Base-by-base conservation (phyloP, 129 eudicot genomes). In the Lactuca sativa region DNA sequence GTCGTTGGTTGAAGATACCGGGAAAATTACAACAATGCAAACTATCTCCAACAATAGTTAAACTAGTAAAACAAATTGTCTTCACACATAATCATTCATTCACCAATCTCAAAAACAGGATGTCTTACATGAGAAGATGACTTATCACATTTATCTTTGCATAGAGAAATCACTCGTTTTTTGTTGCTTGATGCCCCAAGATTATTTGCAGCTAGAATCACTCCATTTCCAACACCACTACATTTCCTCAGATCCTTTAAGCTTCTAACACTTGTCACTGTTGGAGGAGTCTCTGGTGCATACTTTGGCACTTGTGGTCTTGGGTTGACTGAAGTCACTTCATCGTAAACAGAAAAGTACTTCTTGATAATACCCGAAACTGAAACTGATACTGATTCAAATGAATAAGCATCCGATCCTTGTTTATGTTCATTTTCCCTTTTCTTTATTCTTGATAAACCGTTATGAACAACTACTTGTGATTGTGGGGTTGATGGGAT, bases 331-430 rank as follows among this genome's bases (percentile, higher is more conserved):
- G 86, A 91, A 57, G 85, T 75, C 72, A 73, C 82, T 70, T 88
- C 92, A 59, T 83, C 87, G 31, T 52, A 54, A 62, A 64, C 53
- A 15, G 85, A 64, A 53, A 91, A 88, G 66, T 91, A 91, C 68
- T 84, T 88, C 54, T 78, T 80, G 64, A 91, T 91, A 34, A 91
- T 78, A 69, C 90, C 90, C 7, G 95, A 88, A 70, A 88, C 82
- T 6, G 95, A 88, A 70, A 88, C 82, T 6, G 95, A 85, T 69
- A 77, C 60, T 4, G 87, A 48, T 72, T 82, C 90, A 25, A 80
- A 25, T 34, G 73, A 48, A 52, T 31, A 32, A 37, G 65, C 32
- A 44, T 67, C 59, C 64, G 16, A 53, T 9, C 58, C 30, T 53
- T 53, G 58, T 5, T 33, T 11, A 34, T 51, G 69, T 48, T 65